Evolutionary conservation across 768 basidiomycete species (phyloP).

Genomic region (Tylopilus rubrobrunneus): DNA sequence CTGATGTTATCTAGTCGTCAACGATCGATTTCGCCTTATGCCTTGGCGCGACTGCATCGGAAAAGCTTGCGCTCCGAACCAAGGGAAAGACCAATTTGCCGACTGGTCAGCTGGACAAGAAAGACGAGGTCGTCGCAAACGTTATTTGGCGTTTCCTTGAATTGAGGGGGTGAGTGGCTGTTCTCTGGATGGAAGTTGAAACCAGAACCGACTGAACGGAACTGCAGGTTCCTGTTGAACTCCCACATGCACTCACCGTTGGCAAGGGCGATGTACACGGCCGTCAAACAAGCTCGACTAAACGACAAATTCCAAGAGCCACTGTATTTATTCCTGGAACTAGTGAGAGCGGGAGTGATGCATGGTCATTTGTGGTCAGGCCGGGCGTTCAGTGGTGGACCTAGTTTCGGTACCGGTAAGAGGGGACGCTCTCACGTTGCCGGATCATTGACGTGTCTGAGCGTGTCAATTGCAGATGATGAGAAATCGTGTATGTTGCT

Average conservation of each 20-base stretch:
- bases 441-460: conserved; percentile 21
- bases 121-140: conserved; percentile 97
- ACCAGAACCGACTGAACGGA: conserved; percentile 8
- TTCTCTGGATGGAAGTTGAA: conserved; percentile 2
- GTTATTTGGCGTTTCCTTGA: conserved; percentile 99
- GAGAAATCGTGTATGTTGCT: conserved; percentile 93
- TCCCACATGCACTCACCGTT: conserved; percentile 86
- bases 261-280: conserved; percentile 87
- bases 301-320: conserved; percentile 99
- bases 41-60: conserved; percentile 82
- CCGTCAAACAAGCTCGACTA: conserved; percentile 70
- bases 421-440: conserved; percentile 33
- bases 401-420: conserved; percentile 86
- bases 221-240: conserved; percentile 77
- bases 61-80: conserved; percentile 79
- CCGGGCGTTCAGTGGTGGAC: conserved; percentile 88
- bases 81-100: conserved; percentile 54
- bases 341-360: conserved; percentile 94
- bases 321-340: conserved; percentile 89
- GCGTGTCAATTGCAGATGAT: conserved; percentile 54
- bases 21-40: conserved; percentile 97
- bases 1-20: conserved; percentile 61
- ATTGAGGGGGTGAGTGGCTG: conserved; percentile 68
- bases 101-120: conserved; percentile 74
- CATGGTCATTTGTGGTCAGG: conserved; percentile 90